phyloP scores from a whole-genome alignment of 2,329 filamentous ascomycete genomes.

The Microsporum canis region DNA sequence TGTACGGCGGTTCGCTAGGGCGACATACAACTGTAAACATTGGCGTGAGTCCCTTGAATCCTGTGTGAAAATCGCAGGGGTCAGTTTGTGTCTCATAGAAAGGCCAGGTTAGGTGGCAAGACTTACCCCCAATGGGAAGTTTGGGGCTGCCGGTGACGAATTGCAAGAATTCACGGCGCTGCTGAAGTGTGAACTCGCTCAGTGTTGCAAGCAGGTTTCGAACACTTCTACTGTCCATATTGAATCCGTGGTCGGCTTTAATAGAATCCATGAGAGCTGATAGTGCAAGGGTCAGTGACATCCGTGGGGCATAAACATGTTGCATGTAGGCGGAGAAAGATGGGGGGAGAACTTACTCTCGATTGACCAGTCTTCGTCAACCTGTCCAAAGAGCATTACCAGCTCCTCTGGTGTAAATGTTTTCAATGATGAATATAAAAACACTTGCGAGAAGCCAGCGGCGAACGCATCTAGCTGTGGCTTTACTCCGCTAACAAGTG shows the following conservation, averaged over 20 bases:
- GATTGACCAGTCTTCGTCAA: conserved; percentile 93
- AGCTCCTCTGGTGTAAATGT: conserved; percentile 93
- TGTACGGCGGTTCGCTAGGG: conserved; percentile 87
- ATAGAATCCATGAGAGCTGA: conserved; percentile 91
- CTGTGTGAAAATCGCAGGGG: conserved; percentile 35
- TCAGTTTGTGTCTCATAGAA: not conserved
- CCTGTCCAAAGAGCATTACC: conserved; percentile 83
- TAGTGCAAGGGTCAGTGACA: conserved; percentile 22
- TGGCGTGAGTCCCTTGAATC: conserved; percentile 90
- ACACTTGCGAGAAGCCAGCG: conserved; percentile 84
- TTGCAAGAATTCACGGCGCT: conserved; percentile 88
- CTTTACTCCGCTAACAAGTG: conserved; percentile 75
- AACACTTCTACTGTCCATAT: conserved; percentile 94
- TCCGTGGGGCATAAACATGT: conserved; percentile 11
- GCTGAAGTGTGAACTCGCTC: conserved; percentile 65
- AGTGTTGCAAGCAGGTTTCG: conserved; percentile 87
- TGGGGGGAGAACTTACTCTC: conserved; percentile 59
- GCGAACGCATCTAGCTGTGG: conserved; percentile 86
- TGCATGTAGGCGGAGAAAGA: not conserved
- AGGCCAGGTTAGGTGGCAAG: not conserved
- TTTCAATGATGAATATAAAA: conserved; percentile 82
- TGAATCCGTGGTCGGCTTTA: conserved; percentile 96
- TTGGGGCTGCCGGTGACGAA: conserved; percentile 98
- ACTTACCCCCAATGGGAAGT: conserved; percentile 87
- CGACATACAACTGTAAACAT: conserved; percentile 99